Conservation (phyloP, 148 eudicot genomes). For the Polygonum maritimum region DNA sequence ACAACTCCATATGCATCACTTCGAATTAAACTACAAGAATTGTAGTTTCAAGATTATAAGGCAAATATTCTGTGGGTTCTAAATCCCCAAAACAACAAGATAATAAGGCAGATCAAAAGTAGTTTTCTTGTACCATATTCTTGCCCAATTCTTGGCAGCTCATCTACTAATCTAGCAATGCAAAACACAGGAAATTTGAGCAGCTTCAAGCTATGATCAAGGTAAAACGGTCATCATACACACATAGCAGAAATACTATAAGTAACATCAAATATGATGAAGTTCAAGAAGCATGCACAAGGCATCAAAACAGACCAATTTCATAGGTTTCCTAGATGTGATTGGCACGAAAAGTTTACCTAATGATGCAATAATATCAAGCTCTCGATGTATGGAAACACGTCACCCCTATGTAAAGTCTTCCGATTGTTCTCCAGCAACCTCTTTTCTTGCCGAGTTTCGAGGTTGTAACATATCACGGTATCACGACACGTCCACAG, state of each 20-base stretch:
- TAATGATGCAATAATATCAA: background rate
- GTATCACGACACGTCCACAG: background rate
- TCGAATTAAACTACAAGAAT: background rate
- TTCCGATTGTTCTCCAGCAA: background rate
- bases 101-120: no score
- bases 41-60: background rate
- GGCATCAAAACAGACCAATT: no score
- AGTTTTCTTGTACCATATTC: no score
- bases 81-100: no score
- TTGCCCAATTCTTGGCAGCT: no score
- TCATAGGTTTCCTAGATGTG: background rate
- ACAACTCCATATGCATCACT: background rate
- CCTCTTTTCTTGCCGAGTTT: background rate
- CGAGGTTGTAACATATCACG: background rate
- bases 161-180: no score
- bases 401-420: background rate
- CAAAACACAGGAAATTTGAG: no score
- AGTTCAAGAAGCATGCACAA: background rate
- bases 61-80: no score
- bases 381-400: background rate
- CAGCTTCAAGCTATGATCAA: no score
- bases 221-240: no score
- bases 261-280: background rate
- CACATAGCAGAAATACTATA: no score
- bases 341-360: background rate